Base-by-base conservation (phyloP, 2,329 filamentous ascomycete genomes). In the Ophiostoma quercus region DNA sequence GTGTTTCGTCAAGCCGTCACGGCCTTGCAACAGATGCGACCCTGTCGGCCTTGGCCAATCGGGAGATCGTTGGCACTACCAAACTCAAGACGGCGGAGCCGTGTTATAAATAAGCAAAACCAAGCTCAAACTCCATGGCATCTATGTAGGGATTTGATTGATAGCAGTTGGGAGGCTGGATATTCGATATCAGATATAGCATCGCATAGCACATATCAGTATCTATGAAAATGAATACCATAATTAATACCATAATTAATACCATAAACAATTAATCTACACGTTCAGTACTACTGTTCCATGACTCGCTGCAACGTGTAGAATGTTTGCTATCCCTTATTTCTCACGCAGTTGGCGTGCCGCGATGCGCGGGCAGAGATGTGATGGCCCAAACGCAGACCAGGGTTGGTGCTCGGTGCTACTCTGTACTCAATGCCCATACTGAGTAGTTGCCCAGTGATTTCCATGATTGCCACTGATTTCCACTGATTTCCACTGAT, bases 1-100 rank as follows among this genome's bases (percentile, higher is more conserved):
- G 57, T 62, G 57, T 62, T 62, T 62, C 57, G 57, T 62, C 57
- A 62, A 32, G 25, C 57, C 57, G 57, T 32, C 25, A 60, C 57
- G 25, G 57, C 57, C 25, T 60, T 62, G 57, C 25, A 62, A 32
- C n/a, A 62, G 8, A 57, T 57, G 22, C 22, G 14, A 62, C 57
- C 25, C 14, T 62, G 62, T 14, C 60, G 37, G 62, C 9, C 54
- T 65, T 65, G 32, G 60, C 19, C 60, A 63, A 63, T 63, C 51
- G 60, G 60, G 60, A 63, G 32, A 63, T 34, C 14, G 60, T 29
- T 34, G 60, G 32, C 57, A 29, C 57, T 60, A 32, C 22, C 57
- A 25, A 62, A 32, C 22, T 2, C 34, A 25, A 22, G 62, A 19
- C 19, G 19, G 62, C 25, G 62, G 62, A 39, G 7, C 62, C 6